Percentiles rank a stretch among this genome's conserved stretches.
Evolutionary conservation across 495 filamentous ascomycete genomes (phyloP).

Genomic region (Penicillium bovifimosum): DNA sequence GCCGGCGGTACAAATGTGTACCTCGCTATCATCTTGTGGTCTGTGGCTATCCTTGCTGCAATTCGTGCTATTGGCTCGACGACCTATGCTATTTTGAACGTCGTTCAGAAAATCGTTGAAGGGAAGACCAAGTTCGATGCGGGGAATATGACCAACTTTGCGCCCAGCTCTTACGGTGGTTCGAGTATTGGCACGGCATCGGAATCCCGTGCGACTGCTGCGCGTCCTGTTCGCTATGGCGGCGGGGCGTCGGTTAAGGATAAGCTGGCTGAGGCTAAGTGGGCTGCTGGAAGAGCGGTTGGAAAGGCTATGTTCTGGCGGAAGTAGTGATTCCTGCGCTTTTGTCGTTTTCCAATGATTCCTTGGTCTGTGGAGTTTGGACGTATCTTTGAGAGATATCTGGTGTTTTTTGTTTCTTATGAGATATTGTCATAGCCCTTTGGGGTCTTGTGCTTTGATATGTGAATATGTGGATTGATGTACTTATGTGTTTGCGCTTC

Average conservation of each 20-base stretch:
- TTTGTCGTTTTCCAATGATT: neutral
- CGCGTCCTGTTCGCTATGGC: slow-evolving; percentile 30
- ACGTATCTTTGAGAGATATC: neutral
- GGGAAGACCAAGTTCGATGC: slow-evolving; percentile 63
- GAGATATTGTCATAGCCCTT: slow-evolving; percentile 2
- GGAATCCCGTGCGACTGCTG: slow-evolving; percentile 17
- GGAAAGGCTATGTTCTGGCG: slow-evolving; percentile 44
- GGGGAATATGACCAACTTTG: slow-evolving; percentile 34
- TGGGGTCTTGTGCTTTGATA: neutral
- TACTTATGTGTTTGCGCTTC: neutral
- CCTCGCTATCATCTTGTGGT: slow-evolving; percentile 87
- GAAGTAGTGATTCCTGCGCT: slow-evolving; percentile 23
- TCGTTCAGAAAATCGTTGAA: slow-evolving; percentile 80
- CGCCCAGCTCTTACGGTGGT: slow-evolving; percentile 21
- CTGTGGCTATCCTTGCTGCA: slow-evolving; percentile 76
- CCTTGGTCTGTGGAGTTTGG: no score
- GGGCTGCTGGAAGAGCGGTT: slow-evolving; percentile 30
- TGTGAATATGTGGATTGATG: slow-evolving; percentile 1
- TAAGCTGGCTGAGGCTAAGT: slow-evolving; percentile 32
- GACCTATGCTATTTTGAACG: slow-evolving; percentile 74
- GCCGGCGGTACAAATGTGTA: slow-evolving; percentile 80
- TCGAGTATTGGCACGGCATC: slow-evolving; percentile 22
- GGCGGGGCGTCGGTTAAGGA: slow-evolving; percentile 34
- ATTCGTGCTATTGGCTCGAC: slow-evolving; percentile 79
- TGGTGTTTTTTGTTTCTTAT: neutral